phyloP scores from a whole-genome alignment of 1,284 basidiomycete genomes.

The Pisolithus thermaeus region DNA sequence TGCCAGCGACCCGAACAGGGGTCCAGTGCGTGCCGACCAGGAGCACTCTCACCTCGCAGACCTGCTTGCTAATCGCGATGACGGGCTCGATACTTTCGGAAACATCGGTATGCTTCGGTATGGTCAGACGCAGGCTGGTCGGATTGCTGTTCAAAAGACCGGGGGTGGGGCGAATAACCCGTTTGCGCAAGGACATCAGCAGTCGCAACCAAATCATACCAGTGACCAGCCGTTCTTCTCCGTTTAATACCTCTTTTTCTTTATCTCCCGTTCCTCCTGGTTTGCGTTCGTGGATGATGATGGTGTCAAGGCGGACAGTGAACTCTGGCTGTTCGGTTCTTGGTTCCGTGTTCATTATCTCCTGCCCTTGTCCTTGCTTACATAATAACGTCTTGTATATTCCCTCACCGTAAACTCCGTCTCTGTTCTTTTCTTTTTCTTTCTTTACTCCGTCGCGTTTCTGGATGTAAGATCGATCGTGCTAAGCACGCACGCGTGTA shows the following conservation, averaged over 20 bases:
- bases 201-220: slow-evolving; percentile 37
- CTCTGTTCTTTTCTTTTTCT: neutral
- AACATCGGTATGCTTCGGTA: slow-evolving; percentile 79
- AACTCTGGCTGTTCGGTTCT: too few species aligned
- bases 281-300: too few species aligned
- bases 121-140: slow-evolving; percentile 60
- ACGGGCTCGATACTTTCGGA: slow-evolving; percentile 91
- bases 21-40: slow-evolving; percentile 37
- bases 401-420: slow-evolving; percentile 5
- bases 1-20: slow-evolving; percentile 23
- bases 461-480: too few species aligned
- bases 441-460: slow-evolving; percentile 8
- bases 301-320: too few species aligned
- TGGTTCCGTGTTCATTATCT: too few species aligned
- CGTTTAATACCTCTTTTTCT: slow-evolving; percentile 36
- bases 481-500: too few species aligned
- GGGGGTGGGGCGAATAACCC: slow-evolving; percentile 62
- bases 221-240: slow-evolving; percentile 83
- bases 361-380: neutral
- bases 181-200: slow-evolving; percentile 60
- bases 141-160: slow-evolving; percentile 54
- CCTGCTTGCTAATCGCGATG: slow-evolving; percentile 80
- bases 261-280: neutral
- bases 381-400: neutral
- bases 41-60: slow-evolving; percentile 75